Evolutionary conservation across 352 stramenopile species (phyloP).

Genomic region (Phytophthora crassamura): DNA sequence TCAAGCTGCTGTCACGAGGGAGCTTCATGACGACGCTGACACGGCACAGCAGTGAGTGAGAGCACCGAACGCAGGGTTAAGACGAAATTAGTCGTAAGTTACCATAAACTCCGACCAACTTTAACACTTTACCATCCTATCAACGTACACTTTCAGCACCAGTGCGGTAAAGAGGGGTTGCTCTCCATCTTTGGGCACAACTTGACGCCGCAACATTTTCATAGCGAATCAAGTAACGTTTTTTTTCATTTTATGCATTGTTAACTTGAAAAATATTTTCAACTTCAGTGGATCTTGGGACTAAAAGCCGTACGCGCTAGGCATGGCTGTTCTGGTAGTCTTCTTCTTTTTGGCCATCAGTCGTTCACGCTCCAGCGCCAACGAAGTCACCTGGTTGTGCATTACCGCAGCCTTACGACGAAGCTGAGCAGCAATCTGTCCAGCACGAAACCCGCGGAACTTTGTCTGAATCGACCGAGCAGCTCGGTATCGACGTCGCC

Average conservation of each 20-base stretch:
- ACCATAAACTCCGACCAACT: too few relatives aligned
- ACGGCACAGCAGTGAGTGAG: not conserved
- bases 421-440: constrained; percentile 47
- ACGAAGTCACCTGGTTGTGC: not conserved
- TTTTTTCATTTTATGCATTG: too few relatives aligned
- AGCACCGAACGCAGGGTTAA: too few relatives aligned
- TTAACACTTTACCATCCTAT: too few relatives aligned
- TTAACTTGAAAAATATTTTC: not conserved
- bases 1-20: not conserved
- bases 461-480: constrained; percentile 50
- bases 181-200: too few relatives aligned
- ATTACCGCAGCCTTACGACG: constrained; percentile 44
- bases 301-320: constrained; percentile 59
- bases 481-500: constrained; percentile 37
- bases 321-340: constrained; percentile 34
- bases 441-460: constrained; percentile 50
- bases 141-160: too few relatives aligned
- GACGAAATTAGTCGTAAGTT: too few relatives aligned
- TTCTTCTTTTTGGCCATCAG: constrained; percentile 31
- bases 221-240: too few relatives aligned
- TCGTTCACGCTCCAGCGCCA: constrained; percentile 29
- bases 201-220: not conserved
- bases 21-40: constrained; percentile 1
- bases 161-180: too few relatives aligned
- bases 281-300: not conserved